Percentiles rank a stretch among this genome's conserved stretches.
Conservation (phyloP, 2,329 filamentous ascomycete genomes). For the Gliomastix tumulicola region DNA sequence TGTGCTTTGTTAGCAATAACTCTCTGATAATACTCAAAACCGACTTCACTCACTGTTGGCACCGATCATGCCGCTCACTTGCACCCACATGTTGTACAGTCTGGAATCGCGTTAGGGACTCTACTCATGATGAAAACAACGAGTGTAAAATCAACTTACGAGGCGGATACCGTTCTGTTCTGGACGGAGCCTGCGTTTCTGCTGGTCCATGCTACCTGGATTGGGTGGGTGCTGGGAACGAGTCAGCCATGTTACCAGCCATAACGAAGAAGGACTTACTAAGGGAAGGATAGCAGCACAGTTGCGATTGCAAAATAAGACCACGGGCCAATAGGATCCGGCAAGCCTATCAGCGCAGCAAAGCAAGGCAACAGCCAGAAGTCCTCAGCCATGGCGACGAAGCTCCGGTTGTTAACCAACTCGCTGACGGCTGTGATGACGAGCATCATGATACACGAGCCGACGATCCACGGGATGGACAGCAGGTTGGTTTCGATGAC, state of each 20-base stretch:
- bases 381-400: constrained; percentile 38
- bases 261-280: constrained; percentile 26
- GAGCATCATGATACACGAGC: constrained; percentile 41
- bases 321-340: constrained; percentile 31
- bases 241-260: background rate
- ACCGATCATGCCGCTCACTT: constrained; percentile 29
- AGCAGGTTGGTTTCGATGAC: constrained; percentile 47
- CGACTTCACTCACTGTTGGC: constrained; percentile 21
- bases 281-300: constrained; percentile 42
- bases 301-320: constrained; percentile 41
- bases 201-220: constrained; percentile 52
- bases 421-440: constrained; percentile 44
- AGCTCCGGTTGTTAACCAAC: constrained; percentile 37
- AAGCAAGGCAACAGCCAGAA: constrained; percentile 50
- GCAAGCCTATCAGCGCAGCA: constrained; percentile 34
- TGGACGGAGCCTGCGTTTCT: constrained; percentile 51
- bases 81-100: constrained; percentile 43
- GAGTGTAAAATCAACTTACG: too few species aligned
- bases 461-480: constrained; percentile 37
- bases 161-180: constrained; percentile 43
- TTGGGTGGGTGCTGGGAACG: constrained; percentile 34
- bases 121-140: too few species aligned
- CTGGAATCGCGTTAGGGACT: too few species aligned
- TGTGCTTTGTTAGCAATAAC: constrained; percentile 3
- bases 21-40: background rate